Evolutionary conservation across 2,329 filamentous ascomycete genomes (phyloP).

Genomic region (Phyllosticta ampelicida): DNA sequence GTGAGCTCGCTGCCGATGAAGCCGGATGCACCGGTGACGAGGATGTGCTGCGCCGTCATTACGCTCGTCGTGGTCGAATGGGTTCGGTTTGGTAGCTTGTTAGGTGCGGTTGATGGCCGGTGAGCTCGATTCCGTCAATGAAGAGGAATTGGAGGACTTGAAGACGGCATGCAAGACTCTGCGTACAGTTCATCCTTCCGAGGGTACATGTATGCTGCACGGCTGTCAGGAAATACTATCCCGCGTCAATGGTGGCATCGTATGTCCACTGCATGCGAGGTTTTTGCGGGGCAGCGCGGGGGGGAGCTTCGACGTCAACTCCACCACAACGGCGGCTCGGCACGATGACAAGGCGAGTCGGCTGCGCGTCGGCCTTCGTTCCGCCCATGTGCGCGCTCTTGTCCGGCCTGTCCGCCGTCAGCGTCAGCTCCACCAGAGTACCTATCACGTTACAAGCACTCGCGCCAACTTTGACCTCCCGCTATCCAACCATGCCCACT

Average conservation of each 20-base stretch:
- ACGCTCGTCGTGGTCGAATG: background rate
- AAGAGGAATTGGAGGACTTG: background rate
- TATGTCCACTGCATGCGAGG: too few relatives aligned
- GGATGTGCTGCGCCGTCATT: constrained; percentile 7
- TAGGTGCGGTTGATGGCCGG: background rate
- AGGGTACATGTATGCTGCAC: background rate
- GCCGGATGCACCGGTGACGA: constrained; percentile 15
- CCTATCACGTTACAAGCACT: background rate
- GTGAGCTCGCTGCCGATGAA: constrained; percentile 16
- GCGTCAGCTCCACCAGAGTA: background rate
- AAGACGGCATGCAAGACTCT: background rate
- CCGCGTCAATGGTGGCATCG: background rate
- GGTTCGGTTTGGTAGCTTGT: background rate
- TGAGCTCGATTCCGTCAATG: background rate
- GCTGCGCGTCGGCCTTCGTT: constrained; percentile 6
- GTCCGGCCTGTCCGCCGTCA: background rate
- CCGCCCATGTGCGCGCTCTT: constrained; percentile 8
- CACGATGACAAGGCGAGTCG: constrained; percentile 8
- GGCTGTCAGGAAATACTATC: background rate
- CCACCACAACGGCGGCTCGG: constrained; percentile 1
- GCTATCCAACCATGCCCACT: constrained; percentile 1
- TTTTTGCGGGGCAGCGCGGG: constrained; percentile 1
- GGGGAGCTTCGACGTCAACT: background rate
- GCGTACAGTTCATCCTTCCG: background rate
- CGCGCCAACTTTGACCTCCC: background rate